These are phyloP conservation scores for Ascochyta pisi DNA, from an alignment of 2,329 filamentous ascomycete genomes.

Conservation along the genomic window DNA sequence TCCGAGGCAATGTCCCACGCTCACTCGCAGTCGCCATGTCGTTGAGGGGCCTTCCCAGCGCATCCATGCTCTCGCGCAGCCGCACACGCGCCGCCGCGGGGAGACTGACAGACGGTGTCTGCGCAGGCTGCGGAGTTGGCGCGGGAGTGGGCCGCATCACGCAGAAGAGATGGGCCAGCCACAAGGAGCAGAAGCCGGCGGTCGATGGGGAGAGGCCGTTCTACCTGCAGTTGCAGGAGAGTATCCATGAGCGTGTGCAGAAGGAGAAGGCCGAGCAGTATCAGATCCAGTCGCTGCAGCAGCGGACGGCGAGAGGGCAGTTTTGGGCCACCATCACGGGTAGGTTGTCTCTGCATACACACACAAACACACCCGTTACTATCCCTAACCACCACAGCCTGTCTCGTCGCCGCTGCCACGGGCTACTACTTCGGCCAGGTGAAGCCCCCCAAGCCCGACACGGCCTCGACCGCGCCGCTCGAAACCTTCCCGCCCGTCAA, in stretches of 20 bases:
- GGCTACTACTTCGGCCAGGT: slow-evolving; percentile 64
- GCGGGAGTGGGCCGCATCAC: slow-evolving; percentile 22
- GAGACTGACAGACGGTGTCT: background rate
- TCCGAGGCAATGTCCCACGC: slow-evolving; percentile 21
- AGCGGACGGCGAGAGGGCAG: slow-evolving; percentile 44
- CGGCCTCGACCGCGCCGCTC: slow-evolving; percentile 65
- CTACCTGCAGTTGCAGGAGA: slow-evolving; percentile 68
- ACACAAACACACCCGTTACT: background rate
- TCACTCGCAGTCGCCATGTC: slow-evolving; percentile 37
- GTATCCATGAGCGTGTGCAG: slow-evolving; percentile 64
- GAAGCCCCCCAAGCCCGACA: slow-evolving; percentile 55
- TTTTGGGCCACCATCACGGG: slow-evolving; percentile 43
- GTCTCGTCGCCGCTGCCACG: slow-evolving; percentile 58
- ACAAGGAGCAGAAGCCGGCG: slow-evolving; percentile 22
- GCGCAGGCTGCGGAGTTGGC: slow-evolving; percentile 14
- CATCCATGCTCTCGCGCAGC: slow-evolving; percentile 27
- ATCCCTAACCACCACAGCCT: slow-evolving; percentile 49
- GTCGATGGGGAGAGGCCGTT: slow-evolving; percentile 56
- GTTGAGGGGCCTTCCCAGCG: slow-evolving; percentile 34
- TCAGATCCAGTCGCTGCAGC: slow-evolving; percentile 37
- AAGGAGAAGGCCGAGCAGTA: slow-evolving; percentile 65
- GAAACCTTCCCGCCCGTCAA: slow-evolving; percentile 54
- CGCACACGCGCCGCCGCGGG: slow-evolving; percentile 12
- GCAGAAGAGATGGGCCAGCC: slow-evolving; percentile 48
- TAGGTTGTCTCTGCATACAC: slow-evolving; percentile 8